Percentiles rank a stretch among this genome's conserved stretches.
phyloP scores from a whole-genome alignment of 257 asterid genomes.

The Lycium barbarum region DNA sequence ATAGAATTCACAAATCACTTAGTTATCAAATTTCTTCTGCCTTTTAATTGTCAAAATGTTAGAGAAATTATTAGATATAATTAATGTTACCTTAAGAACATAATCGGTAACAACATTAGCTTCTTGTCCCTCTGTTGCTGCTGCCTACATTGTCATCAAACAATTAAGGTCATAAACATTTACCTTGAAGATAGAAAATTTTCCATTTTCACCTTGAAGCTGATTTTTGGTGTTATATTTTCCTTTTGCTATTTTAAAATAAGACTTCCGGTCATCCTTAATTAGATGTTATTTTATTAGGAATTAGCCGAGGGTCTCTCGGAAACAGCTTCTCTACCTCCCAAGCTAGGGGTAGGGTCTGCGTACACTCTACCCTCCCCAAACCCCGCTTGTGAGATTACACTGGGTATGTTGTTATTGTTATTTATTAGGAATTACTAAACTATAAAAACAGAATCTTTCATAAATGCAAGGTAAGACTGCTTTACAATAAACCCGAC shows the following conservation, averaged over 20 bases:
- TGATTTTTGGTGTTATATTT: not conserved
- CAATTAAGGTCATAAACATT: not conserved
- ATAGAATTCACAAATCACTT: not conserved
- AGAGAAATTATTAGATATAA: not conserved
- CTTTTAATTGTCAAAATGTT: not conserved
- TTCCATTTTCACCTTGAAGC: not conserved
- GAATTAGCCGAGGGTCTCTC: not conserved
- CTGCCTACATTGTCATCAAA: slow-evolving; percentile 39
- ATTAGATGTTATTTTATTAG: not conserved
- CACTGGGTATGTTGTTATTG: too few species aligned
- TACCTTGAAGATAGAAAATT: too few species aligned
- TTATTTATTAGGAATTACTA: not conserved
- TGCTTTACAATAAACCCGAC: not conserved
- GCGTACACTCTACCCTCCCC: too few species aligned
- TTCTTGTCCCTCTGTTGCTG: slow-evolving; percentile 51
- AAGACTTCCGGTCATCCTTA: not conserved
- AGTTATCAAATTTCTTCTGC: not conserved
- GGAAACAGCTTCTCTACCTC: too few species aligned
- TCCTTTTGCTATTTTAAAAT: not conserved
- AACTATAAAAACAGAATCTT: not conserved
- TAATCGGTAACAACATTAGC: slow-evolving; percentile 48
- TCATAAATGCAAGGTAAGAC: not conserved
- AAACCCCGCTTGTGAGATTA: too few species aligned
- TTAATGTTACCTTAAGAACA: slow-evolving; percentile 41
- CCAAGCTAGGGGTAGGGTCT: too few species aligned